These are phyloP conservation scores for Monilinia fructicola DNA, from an alignment of 2,329 filamentous ascomycete species.

Conservation along the genomic window DNA sequence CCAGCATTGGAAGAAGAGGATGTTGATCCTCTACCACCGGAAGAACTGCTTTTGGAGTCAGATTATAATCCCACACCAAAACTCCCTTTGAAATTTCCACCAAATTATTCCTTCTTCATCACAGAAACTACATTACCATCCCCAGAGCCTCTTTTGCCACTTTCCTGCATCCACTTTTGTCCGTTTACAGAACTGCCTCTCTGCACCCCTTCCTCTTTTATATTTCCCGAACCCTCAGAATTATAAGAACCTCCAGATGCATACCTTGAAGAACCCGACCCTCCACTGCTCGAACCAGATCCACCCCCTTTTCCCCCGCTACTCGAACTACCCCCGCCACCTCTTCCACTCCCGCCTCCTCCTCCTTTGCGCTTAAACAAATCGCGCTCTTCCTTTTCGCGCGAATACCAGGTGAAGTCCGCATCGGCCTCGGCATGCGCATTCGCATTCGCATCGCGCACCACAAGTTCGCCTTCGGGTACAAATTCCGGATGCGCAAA, in stretches of 20 bases:
- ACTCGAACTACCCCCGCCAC: conserved; percentile 47
- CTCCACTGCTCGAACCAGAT: conserved; percentile 30
- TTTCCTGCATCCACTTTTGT: background rate
- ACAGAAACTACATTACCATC: background rate
- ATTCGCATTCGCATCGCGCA: conserved; percentile 26
- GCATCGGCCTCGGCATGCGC: background rate
- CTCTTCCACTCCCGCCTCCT: conserved; percentile 56
- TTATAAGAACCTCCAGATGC: conserved; percentile 30
- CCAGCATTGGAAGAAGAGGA: conserved; percentile 43
- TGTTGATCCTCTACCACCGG: conserved; percentile 31
- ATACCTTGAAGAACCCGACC: conserved; percentile 37
- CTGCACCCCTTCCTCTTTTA: background rate
- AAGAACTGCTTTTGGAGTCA: conserved; percentile 23
- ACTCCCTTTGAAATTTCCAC: background rate
- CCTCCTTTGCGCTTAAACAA: conserved; percentile 62
- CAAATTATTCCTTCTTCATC: background rate
- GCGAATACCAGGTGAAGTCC: conserved; percentile 17
- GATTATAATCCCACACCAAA: background rate
- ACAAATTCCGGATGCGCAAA: conserved; percentile 32
- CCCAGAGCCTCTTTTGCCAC: background rate
- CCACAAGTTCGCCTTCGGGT: conserved; percentile 26
- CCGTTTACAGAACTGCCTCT: background rate
- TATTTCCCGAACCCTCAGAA: background rate
- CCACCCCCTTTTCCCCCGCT: conserved; percentile 1
- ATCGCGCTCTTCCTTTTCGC: conserved; percentile 38